Conservation (phyloP, 129 eudicot species). For the Flaveria ramosissima region DNA sequence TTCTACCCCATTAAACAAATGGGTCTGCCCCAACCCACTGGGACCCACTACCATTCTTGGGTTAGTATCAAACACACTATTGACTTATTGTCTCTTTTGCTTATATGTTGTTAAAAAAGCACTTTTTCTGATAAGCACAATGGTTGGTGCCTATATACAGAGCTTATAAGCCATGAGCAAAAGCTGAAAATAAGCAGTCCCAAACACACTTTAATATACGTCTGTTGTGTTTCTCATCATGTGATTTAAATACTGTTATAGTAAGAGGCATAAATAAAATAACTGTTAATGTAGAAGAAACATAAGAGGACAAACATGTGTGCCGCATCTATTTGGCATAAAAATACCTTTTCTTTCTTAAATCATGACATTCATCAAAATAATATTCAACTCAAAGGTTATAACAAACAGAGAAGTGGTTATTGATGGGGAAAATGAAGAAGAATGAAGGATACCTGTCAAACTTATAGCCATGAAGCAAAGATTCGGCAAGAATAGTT, state of each 20-base stretch:
- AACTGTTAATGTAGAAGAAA: background rate
- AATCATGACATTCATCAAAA: background rate
- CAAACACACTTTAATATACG: background rate
- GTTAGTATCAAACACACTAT: background rate
- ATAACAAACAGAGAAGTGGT: background rate
- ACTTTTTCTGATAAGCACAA: background rate
- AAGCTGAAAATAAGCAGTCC: background rate
- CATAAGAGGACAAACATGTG: no score
- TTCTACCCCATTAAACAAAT: no score
- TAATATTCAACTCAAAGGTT: slow-evolving; percentile 1
- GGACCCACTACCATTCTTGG: no score
- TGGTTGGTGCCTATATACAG: background rate
- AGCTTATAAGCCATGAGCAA: background rate
- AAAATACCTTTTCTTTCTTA: background rate
- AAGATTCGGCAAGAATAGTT: slow-evolving; percentile 96
- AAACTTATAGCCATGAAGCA: slow-evolving; percentile 93
- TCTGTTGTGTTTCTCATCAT: slow-evolving; percentile 4
- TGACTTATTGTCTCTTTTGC: no score
- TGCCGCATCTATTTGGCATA: background rate
- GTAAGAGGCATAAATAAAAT: background rate
- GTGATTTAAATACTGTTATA: background rate
- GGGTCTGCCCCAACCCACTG: no score
- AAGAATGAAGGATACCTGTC: slow-evolving; percentile 64
- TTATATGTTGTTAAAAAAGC: slow-evolving; percentile 3
- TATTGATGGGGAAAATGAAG: background rate